phyloP scores from a whole-genome alignment of 2,329 filamentous ascomycete species.

The Aschersonia sp. region DNA sequence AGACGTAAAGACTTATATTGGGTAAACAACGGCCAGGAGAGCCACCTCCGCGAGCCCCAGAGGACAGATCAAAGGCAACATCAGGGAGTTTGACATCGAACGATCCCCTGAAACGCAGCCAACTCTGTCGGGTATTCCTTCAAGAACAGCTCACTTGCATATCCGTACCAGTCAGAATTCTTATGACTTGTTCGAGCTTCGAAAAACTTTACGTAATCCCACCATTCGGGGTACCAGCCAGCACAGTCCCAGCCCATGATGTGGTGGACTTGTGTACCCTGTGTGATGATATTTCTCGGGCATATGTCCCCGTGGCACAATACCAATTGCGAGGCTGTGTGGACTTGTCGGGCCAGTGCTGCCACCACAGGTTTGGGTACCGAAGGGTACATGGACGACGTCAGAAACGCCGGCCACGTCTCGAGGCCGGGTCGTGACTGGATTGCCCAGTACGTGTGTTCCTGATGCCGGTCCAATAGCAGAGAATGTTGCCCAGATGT shows the following conservation, averaged over 20 bases:
- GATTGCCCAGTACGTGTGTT: slow-evolving; percentile 15
- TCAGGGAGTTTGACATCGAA: slow-evolving; percentile 12
- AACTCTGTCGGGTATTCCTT: slow-evolving; percentile 11
- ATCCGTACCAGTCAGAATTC: slow-evolving; percentile 17
- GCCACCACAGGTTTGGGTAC: slow-evolving; percentile 11
- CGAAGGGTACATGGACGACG: slow-evolving; percentile 10
- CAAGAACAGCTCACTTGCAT: slow-evolving; percentile 14
- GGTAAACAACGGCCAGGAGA: not conserved
- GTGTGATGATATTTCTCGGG: slow-evolving; percentile 15
- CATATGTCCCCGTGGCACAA: slow-evolving; percentile 13
- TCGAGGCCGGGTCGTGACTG: slow-evolving; percentile 5
- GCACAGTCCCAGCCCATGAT: slow-evolving; percentile 17
- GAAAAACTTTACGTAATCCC: slow-evolving; percentile 20
- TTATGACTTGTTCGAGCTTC: slow-evolving; percentile 12
- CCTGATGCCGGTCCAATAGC: slow-evolving; percentile 13
- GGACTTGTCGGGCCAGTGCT: slow-evolving; percentile 9
- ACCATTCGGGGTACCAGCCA: slow-evolving; percentile 18
- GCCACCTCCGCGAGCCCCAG: not conserved
- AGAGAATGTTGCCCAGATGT: slow-evolving; percentile 8
- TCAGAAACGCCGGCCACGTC: slow-evolving; percentile 12
- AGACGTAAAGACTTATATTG: no score
- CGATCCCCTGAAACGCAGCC: slow-evolving; percentile 15
- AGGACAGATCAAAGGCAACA: not conserved
- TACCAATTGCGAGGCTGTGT: not conserved
- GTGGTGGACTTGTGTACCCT: slow-evolving; percentile 9